A percentile compares a stretch with the other conserved stretches of the same genome.
Evolutionary conservation across 1,284 basidiomycete genomes (phyloP).

Genomic region (Chondrostereum purpureum): DNA sequence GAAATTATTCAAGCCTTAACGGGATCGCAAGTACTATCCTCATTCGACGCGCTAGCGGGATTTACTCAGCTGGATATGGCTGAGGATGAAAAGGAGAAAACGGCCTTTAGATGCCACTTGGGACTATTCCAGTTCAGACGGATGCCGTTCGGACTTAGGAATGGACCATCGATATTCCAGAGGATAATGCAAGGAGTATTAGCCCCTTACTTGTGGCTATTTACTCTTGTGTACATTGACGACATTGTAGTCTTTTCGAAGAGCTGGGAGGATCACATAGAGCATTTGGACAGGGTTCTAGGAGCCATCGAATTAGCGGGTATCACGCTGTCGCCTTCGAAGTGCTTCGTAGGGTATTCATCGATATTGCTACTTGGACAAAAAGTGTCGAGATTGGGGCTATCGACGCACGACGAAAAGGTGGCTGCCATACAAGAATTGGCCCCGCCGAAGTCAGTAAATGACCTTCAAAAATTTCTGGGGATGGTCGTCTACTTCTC

Average conservation of each 20-base stretch:
- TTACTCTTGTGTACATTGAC: background rate
- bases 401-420: too few relatives aligned
- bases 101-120: background rate
- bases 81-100: background rate
- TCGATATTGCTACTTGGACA: too few relatives aligned
- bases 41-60: background rate
- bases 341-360: background rate
- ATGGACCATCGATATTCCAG: constrained; percentile 1
- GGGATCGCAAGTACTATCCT: background rate
- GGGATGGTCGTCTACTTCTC: too few relatives aligned
- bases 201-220: background rate
- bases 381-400: too few relatives aligned
- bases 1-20: background rate
- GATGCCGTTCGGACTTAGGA: background rate
- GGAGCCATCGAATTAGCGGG: background rate
- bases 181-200: background rate
- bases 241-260: background rate
- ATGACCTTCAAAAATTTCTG: too few relatives aligned
- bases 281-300: background rate
- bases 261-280: background rate
- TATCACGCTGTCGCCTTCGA: background rate
- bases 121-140: too few relatives aligned
- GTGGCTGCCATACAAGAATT: too few relatives aligned
- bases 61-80: background rate
- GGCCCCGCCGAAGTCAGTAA: too few relatives aligned